These are phyloP conservation scores for Wickerhamomyces bisporus DNA, from an alignment of 805 yeast species.

Conservation along the genomic window DNA sequence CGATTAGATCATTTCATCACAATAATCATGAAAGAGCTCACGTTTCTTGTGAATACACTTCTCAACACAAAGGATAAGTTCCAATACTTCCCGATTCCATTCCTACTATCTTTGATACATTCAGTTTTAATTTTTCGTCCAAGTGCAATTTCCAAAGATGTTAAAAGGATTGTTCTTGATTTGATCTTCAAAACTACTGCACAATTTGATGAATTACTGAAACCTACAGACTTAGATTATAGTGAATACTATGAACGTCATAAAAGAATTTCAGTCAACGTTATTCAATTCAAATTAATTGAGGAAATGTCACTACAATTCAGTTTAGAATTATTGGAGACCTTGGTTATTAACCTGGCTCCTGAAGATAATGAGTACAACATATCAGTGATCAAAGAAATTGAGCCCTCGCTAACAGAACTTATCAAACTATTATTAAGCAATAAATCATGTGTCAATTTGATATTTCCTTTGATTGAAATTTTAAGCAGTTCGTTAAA, in stretches of 20 bases:
- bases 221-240: conserved; percentile 20
- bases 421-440: conserved; percentile 37
- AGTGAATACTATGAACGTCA: conserved; percentile 18
- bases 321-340: conserved; percentile 54
- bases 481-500: conserved; percentile 41
- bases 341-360: conserved; percentile 23
- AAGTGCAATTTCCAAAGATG: conserved; percentile 45
- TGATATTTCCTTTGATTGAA: conserved; percentile 48
- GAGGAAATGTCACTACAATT: conserved; percentile 47
- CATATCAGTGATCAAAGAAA: conserved; percentile 1
- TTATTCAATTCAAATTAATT: conserved; percentile 41
- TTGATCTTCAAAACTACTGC: not conserved
- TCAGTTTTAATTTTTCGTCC: conserved; percentile 55
- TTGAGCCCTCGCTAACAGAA: conserved; percentile 21
- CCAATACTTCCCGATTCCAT: conserved; percentile 44
- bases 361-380: conserved; percentile 8
- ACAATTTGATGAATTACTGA: conserved; percentile 7
- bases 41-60: conserved; percentile 23
- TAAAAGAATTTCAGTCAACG: conserved; percentile 22
- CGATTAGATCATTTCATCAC: conserved; percentile 46
- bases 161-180: conserved; percentile 23
- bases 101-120: conserved; percentile 51
- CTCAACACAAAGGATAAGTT: conserved; percentile 2
- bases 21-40: conserved; percentile 34
- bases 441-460: conserved; percentile 46